Evolutionary conservation across 1,284 basidiomycete genomes (phyloP).

Genomic region (Mycosarcoma maydis): DNA sequence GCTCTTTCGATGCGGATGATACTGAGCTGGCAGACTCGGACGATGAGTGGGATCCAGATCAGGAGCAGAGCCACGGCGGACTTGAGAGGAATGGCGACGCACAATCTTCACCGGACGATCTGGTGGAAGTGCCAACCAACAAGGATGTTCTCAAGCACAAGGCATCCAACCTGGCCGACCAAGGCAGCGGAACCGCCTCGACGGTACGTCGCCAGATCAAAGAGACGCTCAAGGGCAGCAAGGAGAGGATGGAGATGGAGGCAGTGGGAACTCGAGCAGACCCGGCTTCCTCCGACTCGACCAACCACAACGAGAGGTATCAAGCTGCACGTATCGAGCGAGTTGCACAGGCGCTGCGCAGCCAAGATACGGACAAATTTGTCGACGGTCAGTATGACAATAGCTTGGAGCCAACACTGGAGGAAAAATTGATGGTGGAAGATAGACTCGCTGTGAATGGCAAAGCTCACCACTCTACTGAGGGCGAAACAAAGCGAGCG

Average conservation of each 20-base stretch:
- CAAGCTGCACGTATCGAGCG: slow-evolving; percentile 31
- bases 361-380: slow-evolving; percentile 33
- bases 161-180: slow-evolving; percentile 13
- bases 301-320: slow-evolving; percentile 38
- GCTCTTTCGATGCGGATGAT: slow-evolving; percentile 3
- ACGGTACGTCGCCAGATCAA: slow-evolving; percentile 38
- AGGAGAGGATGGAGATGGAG: slow-evolving; percentile 19
- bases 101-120: slow-evolving; percentile 4
- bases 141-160: slow-evolving; percentile 13
- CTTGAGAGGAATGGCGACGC: slow-evolving; percentile 13
- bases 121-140: slow-evolving; percentile 28
- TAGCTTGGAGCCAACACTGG: slow-evolving; percentile 44
- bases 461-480: slow-evolving; percentile 2
- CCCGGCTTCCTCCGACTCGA: slow-evolving; percentile 4
- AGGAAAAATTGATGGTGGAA: slow-evolving; percentile 40
- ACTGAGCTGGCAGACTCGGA: slow-evolving; percentile 37
- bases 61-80: slow-evolving; percentile 73
- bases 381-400: slow-evolving; percentile 45
- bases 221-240: slow-evolving; percentile 15
- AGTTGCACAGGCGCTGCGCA: slow-evolving; percentile 21
- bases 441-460: slow-evolving; percentile 33
- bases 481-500: slow-evolving; percentile 4
- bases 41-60: slow-evolving; percentile 79
- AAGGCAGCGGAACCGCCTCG: slow-evolving; percentile 16
- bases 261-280: neutral